Evolutionary conservation across 257 asterid genomes (phyloP).

Genomic region (Euphrasia confusa): DNA sequence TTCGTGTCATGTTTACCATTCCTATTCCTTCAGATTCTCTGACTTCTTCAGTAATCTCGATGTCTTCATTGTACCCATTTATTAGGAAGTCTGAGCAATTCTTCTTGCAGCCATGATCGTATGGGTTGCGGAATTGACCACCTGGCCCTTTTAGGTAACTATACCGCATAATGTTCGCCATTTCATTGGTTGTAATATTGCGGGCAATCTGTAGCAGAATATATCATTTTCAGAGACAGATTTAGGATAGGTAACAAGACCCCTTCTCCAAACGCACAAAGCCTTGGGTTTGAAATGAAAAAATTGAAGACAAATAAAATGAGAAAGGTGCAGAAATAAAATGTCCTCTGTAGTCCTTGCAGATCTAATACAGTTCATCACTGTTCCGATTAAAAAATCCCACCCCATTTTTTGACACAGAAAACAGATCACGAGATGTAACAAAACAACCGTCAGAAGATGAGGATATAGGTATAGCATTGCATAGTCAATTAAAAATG

Average conservation of each 20-base stretch:
- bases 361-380: too few species aligned
- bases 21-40: conserved; percentile 54
- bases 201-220: conserved; percentile 69
- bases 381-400: too few species aligned
- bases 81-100: conserved; percentile 90
- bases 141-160: conserved; percentile 77
- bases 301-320: too few species aligned
- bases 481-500: too few species aligned
- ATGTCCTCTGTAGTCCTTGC: too few species aligned
- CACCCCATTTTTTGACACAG: too few species aligned
- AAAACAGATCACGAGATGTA: background rate
- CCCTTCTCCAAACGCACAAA: too few species aligned
- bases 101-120: conserved; percentile 80
- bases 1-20: conserved; percentile 52
- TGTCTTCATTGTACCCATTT: conserved; percentile 74
- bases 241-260: background rate
- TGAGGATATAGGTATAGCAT: background rate
- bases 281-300: too few species aligned
- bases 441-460: too few species aligned
- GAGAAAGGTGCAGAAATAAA: too few species aligned
- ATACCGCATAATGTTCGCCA: conserved; percentile 80
- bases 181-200: conserved; percentile 90
- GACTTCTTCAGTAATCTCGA: conserved; percentile 40
- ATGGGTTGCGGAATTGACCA: conserved; percentile 81
- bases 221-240: conserved; percentile 16